A percentile compares a stretch with the other conserved stretches of the same genome.
Conservation (phyloP, 345 rosid species). For the Lepidium didymum region DNA sequence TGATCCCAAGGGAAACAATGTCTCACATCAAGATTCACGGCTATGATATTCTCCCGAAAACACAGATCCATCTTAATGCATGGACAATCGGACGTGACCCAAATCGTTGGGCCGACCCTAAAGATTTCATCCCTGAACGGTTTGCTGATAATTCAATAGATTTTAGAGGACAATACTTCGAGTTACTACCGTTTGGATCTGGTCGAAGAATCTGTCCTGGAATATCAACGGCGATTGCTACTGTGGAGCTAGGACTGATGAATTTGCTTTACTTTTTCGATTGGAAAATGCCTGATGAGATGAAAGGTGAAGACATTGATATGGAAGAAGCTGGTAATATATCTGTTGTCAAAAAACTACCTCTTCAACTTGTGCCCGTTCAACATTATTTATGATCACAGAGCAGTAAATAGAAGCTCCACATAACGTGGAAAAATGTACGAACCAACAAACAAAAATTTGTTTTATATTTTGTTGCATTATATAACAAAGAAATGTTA, state of each 20-base stretch:
- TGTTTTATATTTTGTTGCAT: no score
- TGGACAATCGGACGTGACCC: conserved; percentile 51
- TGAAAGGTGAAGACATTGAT: conserved; percentile 13
- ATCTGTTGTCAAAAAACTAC: conserved; percentile 26
- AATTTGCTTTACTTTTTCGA: conserved; percentile 27
- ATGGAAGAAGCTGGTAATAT: conserved; percentile 20
- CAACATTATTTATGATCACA: neutral
- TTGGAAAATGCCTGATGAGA: conserved; percentile 21
- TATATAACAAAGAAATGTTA: no score
- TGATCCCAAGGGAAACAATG: conserved; percentile 34
- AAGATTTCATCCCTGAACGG: conserved; percentile 45
- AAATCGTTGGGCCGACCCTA: conserved; percentile 38
- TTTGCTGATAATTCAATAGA: conserved; percentile 32
- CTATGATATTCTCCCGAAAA: conserved; percentile 39
- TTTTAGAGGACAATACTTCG: conserved; percentile 36
- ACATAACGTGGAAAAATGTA: no score
- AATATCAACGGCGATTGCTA: conserved; percentile 19
- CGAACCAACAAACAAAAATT: no score
- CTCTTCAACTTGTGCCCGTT: conserved; percentile 16
- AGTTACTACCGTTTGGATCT: conserved; percentile 42
- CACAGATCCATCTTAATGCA: conserved; percentile 38
- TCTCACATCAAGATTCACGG: conserved; percentile 34
- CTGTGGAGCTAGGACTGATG: conserved; percentile 2
- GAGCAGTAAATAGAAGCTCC: no score
- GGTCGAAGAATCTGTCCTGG: conserved; percentile 55